Evolutionary conservation across 208 protist species (phyloP).

Genomic region (Acanthamoeba polyphaga): DNA sequence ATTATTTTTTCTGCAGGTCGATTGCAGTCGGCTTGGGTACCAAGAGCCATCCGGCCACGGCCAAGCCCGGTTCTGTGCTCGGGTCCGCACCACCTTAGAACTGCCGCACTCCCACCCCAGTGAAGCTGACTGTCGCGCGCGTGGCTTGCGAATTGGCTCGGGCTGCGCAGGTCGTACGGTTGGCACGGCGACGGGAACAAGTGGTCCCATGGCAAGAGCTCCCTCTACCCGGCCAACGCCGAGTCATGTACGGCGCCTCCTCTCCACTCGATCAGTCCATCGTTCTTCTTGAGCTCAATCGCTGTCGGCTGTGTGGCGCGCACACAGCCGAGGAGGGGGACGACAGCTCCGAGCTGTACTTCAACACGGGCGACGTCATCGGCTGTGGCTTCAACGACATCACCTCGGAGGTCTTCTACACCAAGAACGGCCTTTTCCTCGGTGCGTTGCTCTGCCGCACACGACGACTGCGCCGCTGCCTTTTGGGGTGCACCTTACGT

Average conservation of each 20-base stretch:
- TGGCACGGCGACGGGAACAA: constrained; percentile 68
- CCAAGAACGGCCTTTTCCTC: constrained; percentile 60
- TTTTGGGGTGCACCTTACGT: not conserved
- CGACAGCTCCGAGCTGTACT: not conserved
- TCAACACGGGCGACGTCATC: constrained; percentile 65
- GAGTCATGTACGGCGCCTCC: not conserved
- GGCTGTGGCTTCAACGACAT: constrained; percentile 65
- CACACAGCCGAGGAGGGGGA: not conserved
- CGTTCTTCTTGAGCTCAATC: not conserved
- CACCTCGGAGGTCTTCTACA: constrained; percentile 63
- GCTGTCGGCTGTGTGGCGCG: no score
- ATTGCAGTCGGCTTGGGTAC: not conserved
- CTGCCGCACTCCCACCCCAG: not conserved
- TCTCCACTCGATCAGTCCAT: not conserved
- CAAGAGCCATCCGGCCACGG: not conserved
- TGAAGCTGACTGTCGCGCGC: not conserved
- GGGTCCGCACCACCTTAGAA: not conserved
- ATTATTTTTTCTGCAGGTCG: not conserved
- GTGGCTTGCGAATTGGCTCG: not conserved
- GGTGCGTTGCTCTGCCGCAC: no score
- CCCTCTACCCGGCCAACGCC: not conserved
- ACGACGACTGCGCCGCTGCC: not conserved
- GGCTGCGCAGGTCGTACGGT: constrained; percentile 18
- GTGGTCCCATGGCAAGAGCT: constrained; percentile 15
- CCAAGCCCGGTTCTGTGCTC: not conserved